Percentiles rank a stretch among this genome's conserved stretches.
Conservation (phyloP, 2,329 filamentous ascomycete species). For the Fusarium compactum region DNA sequence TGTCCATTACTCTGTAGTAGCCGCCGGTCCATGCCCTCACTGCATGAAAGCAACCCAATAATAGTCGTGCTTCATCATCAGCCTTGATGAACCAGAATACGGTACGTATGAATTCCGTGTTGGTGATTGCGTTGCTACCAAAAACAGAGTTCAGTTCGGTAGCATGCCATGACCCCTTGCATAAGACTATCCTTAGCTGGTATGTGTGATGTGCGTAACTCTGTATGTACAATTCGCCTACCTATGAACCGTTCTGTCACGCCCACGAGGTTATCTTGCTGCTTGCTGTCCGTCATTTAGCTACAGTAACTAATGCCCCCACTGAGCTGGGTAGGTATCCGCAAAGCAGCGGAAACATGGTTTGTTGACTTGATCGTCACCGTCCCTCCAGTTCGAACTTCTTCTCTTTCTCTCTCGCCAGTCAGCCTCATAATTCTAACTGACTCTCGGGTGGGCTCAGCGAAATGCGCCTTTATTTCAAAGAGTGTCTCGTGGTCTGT, state of each 20-base stretch:
- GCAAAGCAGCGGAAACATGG: slow-evolving; percentile 8
- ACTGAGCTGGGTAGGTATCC: slow-evolving; percentile 3
- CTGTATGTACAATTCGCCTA: slow-evolving; percentile 8
- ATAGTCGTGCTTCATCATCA: slow-evolving; percentile 11
- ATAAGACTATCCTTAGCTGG: slow-evolving; percentile 35
- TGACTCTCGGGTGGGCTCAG: slow-evolving; percentile 16
- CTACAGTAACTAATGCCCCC: slow-evolving; percentile 27
- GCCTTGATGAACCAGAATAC: slow-evolving; percentile 1
- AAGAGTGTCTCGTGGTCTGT: slow-evolving; percentile 42
- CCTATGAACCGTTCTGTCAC: slow-evolving; percentile 24
- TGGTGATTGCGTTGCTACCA: slow-evolving; percentile 8
- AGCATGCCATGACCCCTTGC: slow-evolving; percentile 32
- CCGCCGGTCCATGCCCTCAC: slow-evolving; percentile 10
- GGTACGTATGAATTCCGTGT: slow-evolving; percentile 4
- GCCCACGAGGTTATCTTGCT: slow-evolving; percentile 34
- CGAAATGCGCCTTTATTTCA: slow-evolving; percentile 38
- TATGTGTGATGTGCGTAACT: slow-evolving; percentile 24
- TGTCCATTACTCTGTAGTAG: background rate
- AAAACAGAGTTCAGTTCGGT: slow-evolving; percentile 22
- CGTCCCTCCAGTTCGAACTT: slow-evolving; percentile 20
- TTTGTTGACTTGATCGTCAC: slow-evolving; percentile 18
- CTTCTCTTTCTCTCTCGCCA: slow-evolving; percentile 19
- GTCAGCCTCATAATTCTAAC: slow-evolving; percentile 26
- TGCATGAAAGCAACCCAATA: slow-evolving; percentile 28
- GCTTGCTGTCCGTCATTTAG: slow-evolving; percentile 18